A percentile compares a stretch with the other conserved stretches of the same genome.
phyloP scores from a whole-genome alignment of 768 basidiomycete species.

The Omphalotus guepiniiformis region DNA sequence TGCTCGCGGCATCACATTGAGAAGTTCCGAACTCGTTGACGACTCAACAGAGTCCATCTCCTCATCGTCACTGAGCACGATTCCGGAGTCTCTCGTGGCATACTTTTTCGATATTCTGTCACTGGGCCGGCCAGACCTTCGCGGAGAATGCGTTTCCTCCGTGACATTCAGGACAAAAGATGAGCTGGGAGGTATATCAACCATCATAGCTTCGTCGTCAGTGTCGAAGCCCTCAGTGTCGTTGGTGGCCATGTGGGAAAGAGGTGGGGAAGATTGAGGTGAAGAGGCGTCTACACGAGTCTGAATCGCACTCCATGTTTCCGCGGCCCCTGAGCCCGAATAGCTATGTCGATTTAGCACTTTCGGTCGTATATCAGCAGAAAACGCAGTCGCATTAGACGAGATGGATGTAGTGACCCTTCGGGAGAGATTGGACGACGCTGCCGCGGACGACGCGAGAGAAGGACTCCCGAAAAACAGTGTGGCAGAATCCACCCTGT shows the following conservation, averaged over 20 bases:
- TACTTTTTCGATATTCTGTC: constrained; percentile 58
- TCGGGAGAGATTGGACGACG: constrained; percentile 19
- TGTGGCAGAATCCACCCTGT: constrained; percentile 55
- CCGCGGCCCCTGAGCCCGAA: constrained; percentile 41
- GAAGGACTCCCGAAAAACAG: constrained; percentile 61
- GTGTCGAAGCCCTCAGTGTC: constrained; percentile 24
- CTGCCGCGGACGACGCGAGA: constrained; percentile 26
- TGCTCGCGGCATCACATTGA: constrained; percentile 45
- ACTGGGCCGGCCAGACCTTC: constrained; percentile 21
- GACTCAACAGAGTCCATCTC: constrained; percentile 16
- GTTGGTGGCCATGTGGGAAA: constrained; percentile 16
- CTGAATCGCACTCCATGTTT: constrained; percentile 40
- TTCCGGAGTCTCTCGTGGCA: constrained; percentile 64
- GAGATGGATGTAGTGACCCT: constrained; percentile 26
- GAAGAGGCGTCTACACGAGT: constrained; percentile 36
- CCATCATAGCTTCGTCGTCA: constrained; percentile 55
- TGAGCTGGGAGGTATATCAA: constrained; percentile 41
- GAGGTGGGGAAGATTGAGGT: constrained; percentile 47
- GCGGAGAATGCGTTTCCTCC: constrained; percentile 51
- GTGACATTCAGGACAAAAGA: constrained; percentile 58
- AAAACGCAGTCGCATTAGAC: constrained; percentile 13
- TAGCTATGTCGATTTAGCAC: constrained; percentile 60
- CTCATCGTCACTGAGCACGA: constrained; percentile 58
- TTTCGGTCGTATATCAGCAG: constrained; percentile 25
- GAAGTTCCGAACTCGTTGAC: constrained; percentile 19